Evolutionary conservation across 179 eudicot genomes (phyloP).

Genomic region (Carnegiea gigantea): DNA sequence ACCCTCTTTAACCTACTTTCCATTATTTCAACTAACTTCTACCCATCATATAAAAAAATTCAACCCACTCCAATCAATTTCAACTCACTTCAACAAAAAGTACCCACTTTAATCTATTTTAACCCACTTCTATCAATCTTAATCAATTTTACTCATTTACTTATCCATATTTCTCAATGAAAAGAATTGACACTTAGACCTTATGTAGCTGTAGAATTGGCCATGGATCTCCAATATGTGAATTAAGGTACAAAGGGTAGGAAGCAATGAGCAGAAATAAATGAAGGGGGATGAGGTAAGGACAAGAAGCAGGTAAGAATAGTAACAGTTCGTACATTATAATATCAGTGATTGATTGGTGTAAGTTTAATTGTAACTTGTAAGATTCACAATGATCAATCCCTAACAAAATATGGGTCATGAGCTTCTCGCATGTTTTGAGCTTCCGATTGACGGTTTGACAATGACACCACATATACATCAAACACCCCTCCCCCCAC

Average conservation of each 20-base stretch:
- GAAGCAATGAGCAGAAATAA: background rate
- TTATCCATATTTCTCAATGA: too few species aligned
- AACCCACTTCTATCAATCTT: too few species aligned
- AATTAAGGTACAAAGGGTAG: background rate
- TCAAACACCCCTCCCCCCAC: background rate
- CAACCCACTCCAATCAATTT: too few species aligned
- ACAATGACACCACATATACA: background rate
- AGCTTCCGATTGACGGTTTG: background rate
- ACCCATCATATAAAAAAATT: too few species aligned
- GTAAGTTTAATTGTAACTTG: background rate
- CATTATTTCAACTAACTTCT: too few species aligned
- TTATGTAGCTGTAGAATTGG: background rate
- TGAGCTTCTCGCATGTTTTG: slow-evolving; percentile 8
- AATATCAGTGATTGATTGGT: background rate
- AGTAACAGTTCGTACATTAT: background rate
- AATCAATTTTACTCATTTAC: too few species aligned
- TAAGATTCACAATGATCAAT: background rate
- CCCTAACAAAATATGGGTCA: background rate
- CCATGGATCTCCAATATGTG: background rate
- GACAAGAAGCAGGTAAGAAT: background rate
- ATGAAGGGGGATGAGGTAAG: background rate
- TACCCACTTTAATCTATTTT: too few species aligned
- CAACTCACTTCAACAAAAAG: too few species aligned
- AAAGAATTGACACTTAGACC: too few species aligned
- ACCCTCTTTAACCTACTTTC: too few species aligned